Base-by-base conservation (phyloP, 2,329 filamentous ascomycete genomes). In the Fusarium sulawesiense region DNA sequence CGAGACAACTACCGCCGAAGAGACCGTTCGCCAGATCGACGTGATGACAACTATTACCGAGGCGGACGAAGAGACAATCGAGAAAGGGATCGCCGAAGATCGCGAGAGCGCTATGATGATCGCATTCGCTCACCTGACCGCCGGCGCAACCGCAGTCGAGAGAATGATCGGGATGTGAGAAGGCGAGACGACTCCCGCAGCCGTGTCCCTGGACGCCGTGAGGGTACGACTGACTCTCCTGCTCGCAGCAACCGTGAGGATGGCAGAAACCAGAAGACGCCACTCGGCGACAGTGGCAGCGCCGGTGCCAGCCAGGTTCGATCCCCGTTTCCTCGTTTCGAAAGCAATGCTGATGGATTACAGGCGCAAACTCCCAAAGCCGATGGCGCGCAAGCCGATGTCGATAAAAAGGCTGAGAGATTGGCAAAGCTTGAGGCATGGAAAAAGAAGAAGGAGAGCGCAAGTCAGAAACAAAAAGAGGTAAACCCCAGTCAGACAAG, bases 361-460 rank as follows among this genome's bases (percentile, higher is more conserved):
- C 82, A 92, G 88, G 76, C 81, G 67, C 83, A 85, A 56, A 91
- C 89, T 76, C 64, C 70, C 41, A 76, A 77, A 41, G 32, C 85
- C 58, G 77, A 84, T 56, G 80, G 83, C 46, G 80, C 81, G 20
- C 89, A 89, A 75, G 85, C 88, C 30, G 92, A 93, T 74, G 88
- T 89, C 66, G 90, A 93, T 51, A 93, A 80, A 58, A 93, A 94
- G 78, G 92, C 91, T 51, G 92, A 95, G 79, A 86, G 92, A 68
- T 85, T 94, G 45, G 93, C 93, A 29, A 94, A 93, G 77, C 82
- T 97, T 29, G 93, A 95, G 78, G 92, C 93, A 60, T 97, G 94
- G 94, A 97, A 97, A 82, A 92, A 93, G 80, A 95, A 94, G 81
- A 91, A 93, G 77, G 92, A 93, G 70, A 89, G 90, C 77, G 91